Conservation (phyloP, 768 basidiomycete genomes). For the Rossbeevera mucosa region DNA sequence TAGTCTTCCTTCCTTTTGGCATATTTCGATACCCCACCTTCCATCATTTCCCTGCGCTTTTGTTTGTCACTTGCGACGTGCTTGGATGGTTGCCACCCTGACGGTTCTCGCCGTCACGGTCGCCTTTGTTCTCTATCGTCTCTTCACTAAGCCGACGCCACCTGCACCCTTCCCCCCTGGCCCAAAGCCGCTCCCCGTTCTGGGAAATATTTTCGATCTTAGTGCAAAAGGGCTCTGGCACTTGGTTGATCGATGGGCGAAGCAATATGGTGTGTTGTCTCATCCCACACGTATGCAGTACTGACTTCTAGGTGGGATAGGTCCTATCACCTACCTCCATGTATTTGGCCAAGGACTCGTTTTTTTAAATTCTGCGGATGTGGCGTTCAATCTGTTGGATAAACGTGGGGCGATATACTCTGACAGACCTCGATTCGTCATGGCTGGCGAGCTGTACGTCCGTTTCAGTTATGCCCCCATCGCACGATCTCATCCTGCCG, state of each 20-base stretch:
- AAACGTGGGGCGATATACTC: slow-evolving; percentile 69
- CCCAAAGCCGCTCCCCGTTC: slow-evolving; percentile 57
- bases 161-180: slow-evolving; percentile 56
- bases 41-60: not conserved
- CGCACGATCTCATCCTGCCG: slow-evolving; percentile 4
- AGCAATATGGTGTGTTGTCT: slow-evolving; percentile 50
- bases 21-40: slow-evolving; percentile 10
- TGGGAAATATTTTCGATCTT: slow-evolving; percentile 63
- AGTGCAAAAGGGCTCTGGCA: slow-evolving; percentile 63
- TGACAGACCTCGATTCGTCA: slow-evolving; percentile 65
- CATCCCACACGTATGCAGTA: not conserved
- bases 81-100: slow-evolving; percentile 12
- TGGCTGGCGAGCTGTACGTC: slow-evolving; percentile 70
- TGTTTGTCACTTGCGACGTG: not conserved
- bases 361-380: slow-evolving; percentile 60
- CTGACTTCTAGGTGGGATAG: slow-evolving; percentile 21
- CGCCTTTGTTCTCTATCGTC: slow-evolving; percentile 17
- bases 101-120: slow-evolving; percentile 16
- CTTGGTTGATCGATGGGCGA: slow-evolving; percentile 55
- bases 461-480: not conserved
- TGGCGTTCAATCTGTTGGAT: slow-evolving; percentile 61
- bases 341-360: slow-evolving; percentile 63
- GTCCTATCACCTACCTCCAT: slow-evolving; percentile 61
- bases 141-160: slow-evolving; percentile 9
- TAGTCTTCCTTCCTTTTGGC: slow-evolving; percentile 21